A percentile compares a stretch with the other conserved stretches of the same genome.
phyloP scores from a whole-genome alignment of 2,329 filamentous ascomycete species.

The Cordyceps farinosa region DNA sequence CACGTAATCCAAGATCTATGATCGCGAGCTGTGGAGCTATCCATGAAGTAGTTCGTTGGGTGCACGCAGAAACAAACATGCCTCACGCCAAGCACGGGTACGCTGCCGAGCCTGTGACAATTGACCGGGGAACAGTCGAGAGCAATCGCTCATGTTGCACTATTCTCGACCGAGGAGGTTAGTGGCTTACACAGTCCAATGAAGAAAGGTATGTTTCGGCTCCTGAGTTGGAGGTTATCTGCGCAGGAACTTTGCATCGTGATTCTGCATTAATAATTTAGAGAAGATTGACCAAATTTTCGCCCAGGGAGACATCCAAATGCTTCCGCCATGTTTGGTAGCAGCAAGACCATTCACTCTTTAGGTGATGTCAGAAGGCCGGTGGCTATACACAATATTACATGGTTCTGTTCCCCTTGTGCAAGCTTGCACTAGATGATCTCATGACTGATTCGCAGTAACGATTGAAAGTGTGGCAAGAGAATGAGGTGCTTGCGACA shows the following conservation, averaged over 20 bases:
- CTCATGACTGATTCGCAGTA: background rate
- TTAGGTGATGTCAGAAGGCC: background rate
- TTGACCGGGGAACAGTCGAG: background rate
- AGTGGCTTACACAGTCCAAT: no score
- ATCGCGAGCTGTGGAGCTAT: background rate
- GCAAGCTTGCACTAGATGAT: background rate
- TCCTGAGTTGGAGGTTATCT: no score
- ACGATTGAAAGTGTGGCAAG: background rate
- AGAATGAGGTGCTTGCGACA: background rate
- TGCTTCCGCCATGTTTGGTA: no score
- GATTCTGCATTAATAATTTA: no score
- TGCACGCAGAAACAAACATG: slow-evolving; percentile 7
- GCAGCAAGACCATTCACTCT: no score
- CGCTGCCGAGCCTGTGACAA: slow-evolving; percentile 2
- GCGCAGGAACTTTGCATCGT: no score
- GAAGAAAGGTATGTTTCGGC: no score
- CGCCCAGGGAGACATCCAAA: no score
- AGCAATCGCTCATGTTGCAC: background rate
- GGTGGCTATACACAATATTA: background rate
- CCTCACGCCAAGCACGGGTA: background rate
- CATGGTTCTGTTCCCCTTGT: no score
- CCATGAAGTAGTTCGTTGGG: background rate
- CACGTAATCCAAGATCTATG: background rate
- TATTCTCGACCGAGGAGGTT: background rate
- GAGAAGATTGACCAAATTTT: no score